Evolutionary conservation across 2,329 filamentous ascomycete species (phyloP), one percentile per base, ranked within the genome.

Genomic region (Xylariaceae sp.): DNA sequence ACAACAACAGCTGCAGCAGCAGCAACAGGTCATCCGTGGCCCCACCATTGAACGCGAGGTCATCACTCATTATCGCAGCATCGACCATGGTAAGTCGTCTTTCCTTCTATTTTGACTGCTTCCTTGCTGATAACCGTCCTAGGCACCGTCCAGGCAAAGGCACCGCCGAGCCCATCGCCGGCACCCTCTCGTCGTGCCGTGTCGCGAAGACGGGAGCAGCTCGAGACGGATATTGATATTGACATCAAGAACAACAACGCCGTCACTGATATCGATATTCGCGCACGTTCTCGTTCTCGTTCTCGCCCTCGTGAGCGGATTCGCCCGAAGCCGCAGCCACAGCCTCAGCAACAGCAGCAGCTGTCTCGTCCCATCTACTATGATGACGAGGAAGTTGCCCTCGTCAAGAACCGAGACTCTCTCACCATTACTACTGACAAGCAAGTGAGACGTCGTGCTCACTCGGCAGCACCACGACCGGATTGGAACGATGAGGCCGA

Each of bases 11-110:
- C 15, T 11, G 80, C 82, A 7, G 5, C 23, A 30, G 23, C 80
- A 82, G n/a, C 83, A 82, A 50, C 85, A 84, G 35, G 81, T 88
- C 50, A 87, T 94, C 67, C 82, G 85, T 48, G 86, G 87, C 17
- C 91, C 91, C 39, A 88, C 88, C 0, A 90, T 96, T 66, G 89
- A 93, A 74, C 86, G 93, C 69, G 90, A 96, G 71, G 86, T 96
- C 60, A 92, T 95, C 65, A 95, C 90, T 0, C 90, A 94, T 74
- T 93, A 94, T 72, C 83, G 87, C 59, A 89, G 93, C 70, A 88
- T 95, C 67, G 89, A 96, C 70, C 90, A 96, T 75, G 92, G 89
- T 90, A 78, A 71, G 85, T 11, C 37, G 9, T 34, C 15, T 17
- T n/a, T 35, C 15, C 2, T 10, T 6, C 17, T 4, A 10, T 34